Evolutionary conservation across 768 basidiomycete genomes (phyloP), one percentile per base, ranked within the genome.

Genomic region (Tulasnella sp.): DNA sequence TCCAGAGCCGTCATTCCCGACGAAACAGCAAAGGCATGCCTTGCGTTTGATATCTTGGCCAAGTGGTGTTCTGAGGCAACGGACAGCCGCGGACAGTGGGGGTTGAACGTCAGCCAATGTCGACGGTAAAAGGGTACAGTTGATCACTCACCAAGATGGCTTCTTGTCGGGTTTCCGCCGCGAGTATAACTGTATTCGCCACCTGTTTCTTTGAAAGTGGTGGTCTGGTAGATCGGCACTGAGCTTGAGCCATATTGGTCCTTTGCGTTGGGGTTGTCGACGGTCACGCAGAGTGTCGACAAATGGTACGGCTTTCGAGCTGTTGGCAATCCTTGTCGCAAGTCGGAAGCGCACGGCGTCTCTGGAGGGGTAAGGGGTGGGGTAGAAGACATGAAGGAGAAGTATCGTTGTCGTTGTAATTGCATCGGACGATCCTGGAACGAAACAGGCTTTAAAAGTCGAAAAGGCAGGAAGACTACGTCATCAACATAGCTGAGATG

Each of bases 1-100:
- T 99, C 98, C 64, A 99, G 90, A 2, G 97, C 96, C 24, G 97
- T 96, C 98, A 99, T 99, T 78, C 98, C 98, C 4, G 97, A 98
- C 7, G 96, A 95, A 6, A 99, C 95, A n/a, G 93, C 91, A 85
- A 97, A 95, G 0, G 96, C 95, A 89, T 97, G 93, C 6, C 89
- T 88, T 8, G 97, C 96, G 41, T 94, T 95, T 46, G 97, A 98
- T 84, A 99, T 96, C 88, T 98, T 96, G 80, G 97, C 97, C 74
- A 99, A 90, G 85, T 99, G 98, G 83, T 98, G 96, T 86, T 99
- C 98, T 99, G 85, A 64, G 60, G 60, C 31, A 31, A 69, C 34
- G 34, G 64, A 69, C 2, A 41, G 73, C 41, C n/a, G 46, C 28
- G 73, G 6, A 22, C 34, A 72, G 37, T 73, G 28, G 64, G n/a